A percentile compares a stretch with the other conserved stretches of the same genome.
Conservation (phyloP, 1,284 basidiomycete species). For the Anthracocystis walkeri region DNA sequence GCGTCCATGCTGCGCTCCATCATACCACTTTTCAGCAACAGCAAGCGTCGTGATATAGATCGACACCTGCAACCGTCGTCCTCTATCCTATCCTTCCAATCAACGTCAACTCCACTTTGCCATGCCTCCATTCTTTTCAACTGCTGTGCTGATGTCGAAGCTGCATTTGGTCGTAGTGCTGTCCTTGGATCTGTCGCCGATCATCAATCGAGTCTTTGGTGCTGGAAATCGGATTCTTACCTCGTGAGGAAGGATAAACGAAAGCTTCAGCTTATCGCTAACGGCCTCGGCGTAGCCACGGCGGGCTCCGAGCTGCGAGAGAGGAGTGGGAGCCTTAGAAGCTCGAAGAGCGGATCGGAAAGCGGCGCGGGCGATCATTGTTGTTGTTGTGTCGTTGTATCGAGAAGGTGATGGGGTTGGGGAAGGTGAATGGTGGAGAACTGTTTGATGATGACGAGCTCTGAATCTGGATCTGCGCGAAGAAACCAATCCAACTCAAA, state of each 20-base stretch:
- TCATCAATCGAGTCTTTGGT: background rate
- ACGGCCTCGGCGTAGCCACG: constrained; percentile 69
- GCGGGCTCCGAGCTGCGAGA: constrained; percentile 55
- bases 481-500: constrained; percentile 3
- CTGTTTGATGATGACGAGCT: background rate
- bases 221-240: constrained; percentile 26
- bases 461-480: constrained; percentile 16
- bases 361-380: constrained; percentile 45
- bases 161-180: background rate
- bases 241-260: constrained; percentile 62
- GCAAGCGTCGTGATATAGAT: no score
- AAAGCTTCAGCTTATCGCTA: constrained; percentile 67
- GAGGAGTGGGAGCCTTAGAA: constrained; percentile 38
- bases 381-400: constrained; percentile 5
- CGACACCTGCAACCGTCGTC: no score
- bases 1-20: no score
- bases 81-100: no score
- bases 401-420: background rate
- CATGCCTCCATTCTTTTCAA: background rate
- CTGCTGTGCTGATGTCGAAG: background rate
- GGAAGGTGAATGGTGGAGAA: background rate
- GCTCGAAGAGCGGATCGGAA: constrained; percentile 46
- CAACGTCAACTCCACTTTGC: no score
- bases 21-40: no score
- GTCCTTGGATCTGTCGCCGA: background rate